Evolutionary conservation across 495 filamentous ascomycete species (phyloP).

Genomic region (Penicillium dipodomyicola): DNA sequence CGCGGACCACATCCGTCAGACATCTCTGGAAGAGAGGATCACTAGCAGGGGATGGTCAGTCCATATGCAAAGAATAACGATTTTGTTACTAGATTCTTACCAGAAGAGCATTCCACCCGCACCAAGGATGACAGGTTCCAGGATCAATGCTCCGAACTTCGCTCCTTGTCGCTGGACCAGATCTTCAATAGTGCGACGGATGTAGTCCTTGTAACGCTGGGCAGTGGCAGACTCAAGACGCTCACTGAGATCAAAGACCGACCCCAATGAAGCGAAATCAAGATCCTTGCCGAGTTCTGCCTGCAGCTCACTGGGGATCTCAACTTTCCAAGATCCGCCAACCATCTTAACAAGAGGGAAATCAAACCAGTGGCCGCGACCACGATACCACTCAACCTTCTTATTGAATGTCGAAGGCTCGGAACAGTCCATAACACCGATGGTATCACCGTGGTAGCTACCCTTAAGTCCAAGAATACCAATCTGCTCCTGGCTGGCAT

Average conservation of each 20-base stretch:
- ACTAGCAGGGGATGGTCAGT: slow-evolving; percentile 31
- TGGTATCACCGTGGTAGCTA: slow-evolving; percentile 78
- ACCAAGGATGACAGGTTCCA: slow-evolving; percentile 73
- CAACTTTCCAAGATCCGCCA: slow-evolving; percentile 60
- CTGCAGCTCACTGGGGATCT: slow-evolving; percentile 49
- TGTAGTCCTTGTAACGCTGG: slow-evolving; percentile 55
- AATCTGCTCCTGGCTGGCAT: slow-evolving; percentile 50
- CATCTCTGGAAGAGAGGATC: slow-evolving; percentile 75
- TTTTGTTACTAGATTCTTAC: slow-evolving; percentile 37
- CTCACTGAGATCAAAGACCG: slow-evolving; percentile 59
- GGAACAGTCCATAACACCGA: slow-evolving; percentile 76
- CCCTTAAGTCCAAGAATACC: slow-evolving; percentile 69
- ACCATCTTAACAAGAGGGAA: slow-evolving; percentile 65
- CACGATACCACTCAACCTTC: slow-evolving; percentile 77
- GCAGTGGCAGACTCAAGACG: slow-evolving; percentile 43
- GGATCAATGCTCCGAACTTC: slow-evolving; percentile 70
- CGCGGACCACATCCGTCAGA: slow-evolving; percentile 61
- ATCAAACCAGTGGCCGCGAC: slow-evolving; percentile 72
- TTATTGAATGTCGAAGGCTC: slow-evolving; percentile 71
- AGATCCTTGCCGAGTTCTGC: slow-evolving; percentile 43
- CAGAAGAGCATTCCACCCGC: slow-evolving; percentile 77
- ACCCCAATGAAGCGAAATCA: slow-evolving; percentile 49
- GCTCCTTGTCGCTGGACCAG: slow-evolving; percentile 52
- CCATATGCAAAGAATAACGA: neutral
- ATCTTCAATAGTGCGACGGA: slow-evolving; percentile 48